phyloP scores from a whole-genome alignment of 495 filamentous ascomycete genomes.

The Hypomontagnella submonticulosa region DNA sequence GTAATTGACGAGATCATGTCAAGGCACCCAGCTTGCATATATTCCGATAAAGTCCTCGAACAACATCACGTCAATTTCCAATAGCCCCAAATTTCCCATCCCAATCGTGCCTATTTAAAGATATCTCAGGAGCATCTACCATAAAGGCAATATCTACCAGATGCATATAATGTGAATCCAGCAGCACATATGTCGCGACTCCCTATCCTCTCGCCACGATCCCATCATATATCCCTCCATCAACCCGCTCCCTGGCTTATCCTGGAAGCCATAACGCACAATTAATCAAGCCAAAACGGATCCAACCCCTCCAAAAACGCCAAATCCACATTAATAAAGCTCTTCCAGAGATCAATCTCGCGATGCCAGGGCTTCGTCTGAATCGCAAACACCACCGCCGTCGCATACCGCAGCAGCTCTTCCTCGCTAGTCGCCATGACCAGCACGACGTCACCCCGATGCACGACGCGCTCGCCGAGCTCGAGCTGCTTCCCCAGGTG shows the following conservation, averaged over 20 bases:
- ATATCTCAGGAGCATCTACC: no score
- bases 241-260: not conserved
- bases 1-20: no score
- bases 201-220: no score
- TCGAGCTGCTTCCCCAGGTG: slow-evolving; percentile 38
- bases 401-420: slow-evolving; percentile 54
- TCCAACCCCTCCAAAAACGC: slow-evolving; percentile 56
- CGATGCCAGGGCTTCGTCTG: slow-evolving; percentile 64
- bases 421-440: slow-evolving; percentile 59
- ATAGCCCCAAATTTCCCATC: no score
- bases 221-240: not conserved
- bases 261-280: not conserved
- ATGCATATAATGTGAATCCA: no score
- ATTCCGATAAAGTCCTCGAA: no score
- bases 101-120: no score
- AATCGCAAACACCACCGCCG: slow-evolving; percentile 56
- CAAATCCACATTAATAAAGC: slow-evolving; percentile 62
- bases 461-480: slow-evolving; percentile 52
- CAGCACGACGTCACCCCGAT: slow-evolving; percentile 56
- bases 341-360: slow-evolving; percentile 65
- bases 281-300: slow-evolving; percentile 54
- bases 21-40: no score
- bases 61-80: no score
- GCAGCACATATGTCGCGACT: no score
- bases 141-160: no score